phyloP scores from a whole-genome alignment of 2,329 filamentous ascomycete species.

The Pezicula neosporulosa region DNA sequence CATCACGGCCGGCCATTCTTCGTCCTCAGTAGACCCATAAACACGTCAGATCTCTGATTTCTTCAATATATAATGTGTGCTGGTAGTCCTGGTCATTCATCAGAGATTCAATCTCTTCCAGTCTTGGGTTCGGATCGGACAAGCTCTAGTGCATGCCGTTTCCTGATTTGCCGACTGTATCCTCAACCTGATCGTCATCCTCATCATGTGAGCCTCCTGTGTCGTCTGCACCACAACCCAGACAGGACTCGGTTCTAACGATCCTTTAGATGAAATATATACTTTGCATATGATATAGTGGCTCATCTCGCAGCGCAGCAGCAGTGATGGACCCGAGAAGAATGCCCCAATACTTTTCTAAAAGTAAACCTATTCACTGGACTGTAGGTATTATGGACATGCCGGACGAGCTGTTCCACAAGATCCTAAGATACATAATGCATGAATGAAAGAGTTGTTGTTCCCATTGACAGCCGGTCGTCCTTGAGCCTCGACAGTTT shows the following conservation, averaged over 20 bases:
- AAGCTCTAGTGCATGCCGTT: too few relatives aligned
- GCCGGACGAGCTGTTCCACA: constrained; percentile 38
- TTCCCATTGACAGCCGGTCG: constrained; percentile 43
- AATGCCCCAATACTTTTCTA: too few relatives aligned
- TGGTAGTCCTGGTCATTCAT: constrained; percentile 1
- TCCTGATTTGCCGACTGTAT: too few relatives aligned
- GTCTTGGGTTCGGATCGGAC: neutral
- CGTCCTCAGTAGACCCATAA: constrained; percentile 64
- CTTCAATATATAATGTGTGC: constrained; percentile 3
- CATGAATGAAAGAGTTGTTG: constrained; percentile 44
- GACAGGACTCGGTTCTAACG: too few relatives aligned
- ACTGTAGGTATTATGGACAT: neutral
- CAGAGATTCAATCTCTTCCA: neutral
- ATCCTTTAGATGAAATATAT: too few relatives aligned
- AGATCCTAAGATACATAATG: constrained; percentile 46
- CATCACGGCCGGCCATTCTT: constrained; percentile 69
- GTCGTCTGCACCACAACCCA: too few relatives aligned
- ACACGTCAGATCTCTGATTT: constrained; percentile 36
- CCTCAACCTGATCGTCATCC: too few relatives aligned
- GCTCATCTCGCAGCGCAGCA: too few relatives aligned
- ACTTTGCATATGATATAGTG: too few relatives aligned
- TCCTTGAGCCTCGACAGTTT: constrained; percentile 49
- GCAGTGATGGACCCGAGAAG: too few relatives aligned
- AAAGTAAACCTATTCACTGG: neutral
- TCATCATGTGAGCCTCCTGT: too few relatives aligned